phyloP scores from a whole-genome alignment of 371 early-diverging fungal species.

The Actinomortierella ambigua region DNA sequence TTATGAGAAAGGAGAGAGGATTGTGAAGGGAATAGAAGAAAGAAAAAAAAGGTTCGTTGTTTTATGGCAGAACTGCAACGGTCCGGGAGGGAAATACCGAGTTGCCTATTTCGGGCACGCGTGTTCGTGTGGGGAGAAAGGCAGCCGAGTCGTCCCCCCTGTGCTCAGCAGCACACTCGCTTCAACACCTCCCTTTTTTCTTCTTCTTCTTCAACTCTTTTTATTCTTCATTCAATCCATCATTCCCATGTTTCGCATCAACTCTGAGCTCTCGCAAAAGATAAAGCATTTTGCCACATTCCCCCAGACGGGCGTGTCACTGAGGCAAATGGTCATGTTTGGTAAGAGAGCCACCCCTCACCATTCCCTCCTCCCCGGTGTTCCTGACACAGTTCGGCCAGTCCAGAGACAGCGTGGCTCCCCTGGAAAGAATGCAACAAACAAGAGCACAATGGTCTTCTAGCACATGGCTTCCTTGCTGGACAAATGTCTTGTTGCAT shows the following conservation, averaged over 20 bases:
- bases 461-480: too few relatives aligned
- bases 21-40: too few relatives aligned
- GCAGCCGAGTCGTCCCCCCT: background rate
- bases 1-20: too few relatives aligned
- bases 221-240: background rate
- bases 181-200: background rate
- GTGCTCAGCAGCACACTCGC: too few relatives aligned
- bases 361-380: slow-evolving; percentile 3
- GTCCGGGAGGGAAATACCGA: too few relatives aligned
- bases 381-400: too few relatives aligned
- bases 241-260: slow-evolving; percentile 55
- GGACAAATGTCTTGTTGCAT: too few relatives aligned
- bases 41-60: too few relatives aligned
- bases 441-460: too few relatives aligned
- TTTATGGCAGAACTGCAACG: too few relatives aligned
- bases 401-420: too few relatives aligned
- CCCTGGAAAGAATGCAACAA: too few relatives aligned
- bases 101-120: background rate
- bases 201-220: background rate
- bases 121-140: background rate
- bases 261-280: slow-evolving; percentile 69
- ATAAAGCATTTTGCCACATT: slow-evolving; percentile 78
- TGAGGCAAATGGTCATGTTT: slow-evolving; percentile 94
- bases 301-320: slow-evolving; percentile 91
- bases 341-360: slow-evolving; percentile 53